phyloP scores from a whole-genome alignment of 257 asterid genomes.

The Jacaranda copaia region DNA sequence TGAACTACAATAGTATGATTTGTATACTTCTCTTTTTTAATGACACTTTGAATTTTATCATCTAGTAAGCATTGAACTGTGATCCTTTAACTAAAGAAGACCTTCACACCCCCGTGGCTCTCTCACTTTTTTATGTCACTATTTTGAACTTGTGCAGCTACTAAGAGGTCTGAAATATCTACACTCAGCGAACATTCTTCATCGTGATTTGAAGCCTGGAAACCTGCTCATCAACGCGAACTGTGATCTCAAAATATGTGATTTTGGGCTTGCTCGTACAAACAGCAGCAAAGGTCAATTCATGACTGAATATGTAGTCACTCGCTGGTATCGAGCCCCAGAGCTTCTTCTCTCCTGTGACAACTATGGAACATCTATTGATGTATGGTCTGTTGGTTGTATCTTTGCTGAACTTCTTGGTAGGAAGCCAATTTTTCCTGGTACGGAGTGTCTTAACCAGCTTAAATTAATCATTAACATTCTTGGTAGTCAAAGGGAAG shows the following conservation, averaged over 20 bases:
- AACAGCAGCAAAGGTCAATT: slow-evolving; percentile 60
- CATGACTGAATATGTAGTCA: slow-evolving; percentile 45
- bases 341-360: slow-evolving; percentile 77
- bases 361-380: slow-evolving; percentile 68
- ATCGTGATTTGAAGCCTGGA: slow-evolving; percentile 73
- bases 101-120: not conserved
- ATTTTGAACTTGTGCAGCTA: slow-evolving; percentile 45
- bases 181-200: slow-evolving; percentile 72
- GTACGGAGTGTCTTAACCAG: slow-evolving; percentile 70
- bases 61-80: not conserved
- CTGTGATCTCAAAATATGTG: slow-evolving; percentile 68
- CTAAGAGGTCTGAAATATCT: slow-evolving; percentile 70
- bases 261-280: slow-evolving; percentile 72
- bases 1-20: not conserved
- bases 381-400: slow-evolving; percentile 74
- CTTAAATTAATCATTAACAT: slow-evolving; percentile 62
- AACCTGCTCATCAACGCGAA: slow-evolving; percentile 67
- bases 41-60: not conserved
- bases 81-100: not conserved
- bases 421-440: slow-evolving; percentile 69
- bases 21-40: not conserved
- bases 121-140: not conserved
- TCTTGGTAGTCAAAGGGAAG: slow-evolving; percentile 66
- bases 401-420: slow-evolving; percentile 75
- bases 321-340: too few species aligned